Percentiles rank a stretch among this genome's conserved stretches.
phyloP scores from a whole-genome alignment of 768 basidiomycete species.

The Mrakia gelida region DNA sequence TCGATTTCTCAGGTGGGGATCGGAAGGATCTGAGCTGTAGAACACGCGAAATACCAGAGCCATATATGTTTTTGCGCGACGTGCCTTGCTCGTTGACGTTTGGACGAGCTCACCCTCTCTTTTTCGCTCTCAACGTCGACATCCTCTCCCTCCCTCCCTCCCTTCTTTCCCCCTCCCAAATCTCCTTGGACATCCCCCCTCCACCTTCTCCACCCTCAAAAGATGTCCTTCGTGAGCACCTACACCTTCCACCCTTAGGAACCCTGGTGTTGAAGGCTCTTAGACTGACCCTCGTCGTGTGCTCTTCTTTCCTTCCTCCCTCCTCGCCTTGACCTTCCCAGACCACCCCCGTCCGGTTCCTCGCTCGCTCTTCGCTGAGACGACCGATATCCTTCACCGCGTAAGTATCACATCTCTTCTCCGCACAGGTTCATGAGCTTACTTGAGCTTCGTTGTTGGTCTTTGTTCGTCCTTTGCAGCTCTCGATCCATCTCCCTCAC shows the following conservation, averaged over 20 bases:
- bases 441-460: neutral
- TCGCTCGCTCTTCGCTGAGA: neutral
- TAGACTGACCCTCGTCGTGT: neutral
- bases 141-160: neutral
- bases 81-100: neutral
- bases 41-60: too few relatives aligned
- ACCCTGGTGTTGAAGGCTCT: neutral
- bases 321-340: neutral
- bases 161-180: neutral
- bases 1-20: too few relatives aligned
- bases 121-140: neutral
- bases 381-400: neutral
- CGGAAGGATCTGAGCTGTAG: too few relatives aligned
- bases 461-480: neutral
- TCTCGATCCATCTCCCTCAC: slow-evolving; percentile 28
- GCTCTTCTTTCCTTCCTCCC: neutral
- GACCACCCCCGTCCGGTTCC: slow-evolving; percentile 16
- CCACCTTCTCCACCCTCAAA: neutral
- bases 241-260: neutral
- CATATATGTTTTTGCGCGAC: too few relatives aligned
- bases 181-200: neutral
- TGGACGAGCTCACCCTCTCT: neutral
- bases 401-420: neutral
- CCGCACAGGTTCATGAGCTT: neutral
- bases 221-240: slow-evolving; percentile 26